A percentile compares a stretch with the other conserved stretches of the same genome.
Evolutionary conservation across 345 rosid genomes (phyloP).

Genomic region (Aquilaria malaccensis): DNA sequence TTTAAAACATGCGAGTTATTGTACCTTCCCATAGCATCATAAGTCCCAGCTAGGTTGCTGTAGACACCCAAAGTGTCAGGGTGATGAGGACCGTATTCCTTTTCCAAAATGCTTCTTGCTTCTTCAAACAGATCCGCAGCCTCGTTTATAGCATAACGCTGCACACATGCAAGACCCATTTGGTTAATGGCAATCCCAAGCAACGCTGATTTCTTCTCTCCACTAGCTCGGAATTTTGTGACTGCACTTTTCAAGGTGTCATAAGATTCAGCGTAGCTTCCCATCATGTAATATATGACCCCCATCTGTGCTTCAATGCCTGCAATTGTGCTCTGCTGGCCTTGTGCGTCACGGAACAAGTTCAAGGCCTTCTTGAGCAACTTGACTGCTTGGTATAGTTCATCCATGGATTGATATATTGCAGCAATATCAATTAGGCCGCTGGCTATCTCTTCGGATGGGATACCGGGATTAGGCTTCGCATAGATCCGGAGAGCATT

Average conservation of each 20-base stretch:
- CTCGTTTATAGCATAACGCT: constrained; percentile 62
- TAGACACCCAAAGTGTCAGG: constrained; percentile 85
- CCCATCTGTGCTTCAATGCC: constrained; percentile 96
- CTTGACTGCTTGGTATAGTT: constrained; percentile 54
- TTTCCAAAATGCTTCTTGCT: constrained; percentile 72
- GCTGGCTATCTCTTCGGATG: constrained; percentile 65
- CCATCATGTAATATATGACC: constrained; percentile 83
- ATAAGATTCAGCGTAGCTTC: constrained; percentile 62
- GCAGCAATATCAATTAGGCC: constrained; percentile 84
- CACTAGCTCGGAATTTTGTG: constrained; percentile 60
- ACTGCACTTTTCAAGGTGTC: constrained; percentile 54
- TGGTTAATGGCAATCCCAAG: constrained; percentile 86
- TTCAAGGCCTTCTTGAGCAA: constrained; percentile 62
- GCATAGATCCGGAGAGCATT: constrained; percentile 68
- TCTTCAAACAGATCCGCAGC: constrained; percentile 91
- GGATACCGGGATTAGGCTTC: constrained; percentile 50
- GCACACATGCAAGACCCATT: constrained; percentile 85
- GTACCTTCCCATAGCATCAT: constrained; percentile 99
- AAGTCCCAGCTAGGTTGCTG: constrained; percentile 93
- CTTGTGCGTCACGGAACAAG: constrained; percentile 48
- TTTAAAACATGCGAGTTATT: too few relatives aligned
- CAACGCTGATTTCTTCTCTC: constrained; percentile 71
- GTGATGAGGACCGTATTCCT: constrained; percentile 90
- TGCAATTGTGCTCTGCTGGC: constrained; percentile 70
- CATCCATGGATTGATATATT: constrained; percentile 77